Base-by-base conservation (phyloP, 495 filamentous ascomycete species). In the Paragyromitra xinjiangensis region DNA sequence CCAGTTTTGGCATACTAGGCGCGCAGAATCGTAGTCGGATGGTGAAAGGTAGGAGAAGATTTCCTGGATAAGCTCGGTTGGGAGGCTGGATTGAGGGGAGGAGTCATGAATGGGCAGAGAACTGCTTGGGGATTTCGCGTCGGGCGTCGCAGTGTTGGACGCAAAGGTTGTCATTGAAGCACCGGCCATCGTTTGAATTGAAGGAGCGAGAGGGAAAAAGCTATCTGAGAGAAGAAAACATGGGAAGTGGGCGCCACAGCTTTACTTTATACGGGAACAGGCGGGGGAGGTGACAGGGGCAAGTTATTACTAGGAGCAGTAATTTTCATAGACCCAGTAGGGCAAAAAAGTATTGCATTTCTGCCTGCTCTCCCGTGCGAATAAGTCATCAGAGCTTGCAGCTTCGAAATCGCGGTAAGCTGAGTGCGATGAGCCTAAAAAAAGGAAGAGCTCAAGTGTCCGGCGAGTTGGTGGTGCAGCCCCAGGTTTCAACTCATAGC, bases 11-110 rank as follows among this genome's bases (percentile, higher is more conserved):
- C 72, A 78, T 69, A 78, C 73, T 19, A 77, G 45, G 24, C 76
- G 76, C 6, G 76, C 76, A n/a, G 76, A 77, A 44, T 77, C 76
- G 51, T 77, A 78, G 11, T 78, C 76, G 22, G 56, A 42, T 42
- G 76, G 76, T 26, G 71, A 55, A 12, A 78, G 73, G 16, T 78
- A 58, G 12, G 34, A 77, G 51, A 78, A 71, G 12, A 78, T 64
- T 48, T 77, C 72, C n/a, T 78, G 73, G 19, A 78, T 9, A n/a
- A 78, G 58, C 14, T 78, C 76, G 22, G 73, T 55, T 26, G 76
- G 76, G 26, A 78, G 73, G 37, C 40, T 19, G 26, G n/a, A 64
- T 65, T 72, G 69, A n/a, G 51, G n/a, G 16, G 24, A 19, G 19
- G 7, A 45, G 42, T 61, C 26, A 22, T 39, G 19, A 12, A 29